Conservation (phyloP, 208 protist genomes). For the Leptomonas pyrrhocoris region DNA sequence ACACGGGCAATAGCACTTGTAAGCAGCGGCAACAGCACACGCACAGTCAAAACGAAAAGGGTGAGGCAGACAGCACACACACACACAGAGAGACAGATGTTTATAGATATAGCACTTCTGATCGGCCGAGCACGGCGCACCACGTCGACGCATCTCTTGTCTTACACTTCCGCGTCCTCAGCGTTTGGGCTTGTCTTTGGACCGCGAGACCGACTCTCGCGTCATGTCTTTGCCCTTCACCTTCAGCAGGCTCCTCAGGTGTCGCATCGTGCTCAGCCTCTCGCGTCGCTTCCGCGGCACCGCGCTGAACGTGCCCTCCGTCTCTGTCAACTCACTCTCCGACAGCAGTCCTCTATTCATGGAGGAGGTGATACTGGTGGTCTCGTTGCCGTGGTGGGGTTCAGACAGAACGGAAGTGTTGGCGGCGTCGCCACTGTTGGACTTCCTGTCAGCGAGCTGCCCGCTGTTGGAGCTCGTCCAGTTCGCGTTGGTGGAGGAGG, state of each 20-base stretch:
- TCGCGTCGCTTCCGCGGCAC: background rate
- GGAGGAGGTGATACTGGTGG: background rate
- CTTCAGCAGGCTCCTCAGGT: slow-evolving; percentile 39
- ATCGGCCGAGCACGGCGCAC: too few relatives aligned
- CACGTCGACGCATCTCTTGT: background rate
- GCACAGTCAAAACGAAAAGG: too few relatives aligned
- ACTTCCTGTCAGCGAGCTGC: background rate
- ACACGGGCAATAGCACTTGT: too few relatives aligned
- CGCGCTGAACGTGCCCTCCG: slow-evolving; percentile 13
- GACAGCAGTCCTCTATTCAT: background rate
- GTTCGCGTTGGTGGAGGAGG: background rate
- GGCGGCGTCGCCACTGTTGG: background rate
- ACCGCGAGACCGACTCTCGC: slow-evolving; percentile 32
- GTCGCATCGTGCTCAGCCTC: slow-evolving; percentile 16
- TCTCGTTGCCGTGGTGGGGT: too few relatives aligned
- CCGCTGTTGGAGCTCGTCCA: background rate
- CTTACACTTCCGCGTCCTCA: background rate
- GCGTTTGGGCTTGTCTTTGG: slow-evolving; percentile 21
- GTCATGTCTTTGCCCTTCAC: slow-evolving; percentile 53
- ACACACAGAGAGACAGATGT: too few relatives aligned
- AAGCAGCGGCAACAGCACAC: too few relatives aligned
- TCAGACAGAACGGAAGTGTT: slow-evolving; percentile 1
- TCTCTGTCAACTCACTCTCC: slow-evolving; percentile 11
- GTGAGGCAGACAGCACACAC: too few relatives aligned
- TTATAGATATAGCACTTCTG: too few relatives aligned